phyloP scores from a whole-genome alignment of 2,329 filamentous ascomycete genomes.

The Ambrosiella beaveri region DNA sequence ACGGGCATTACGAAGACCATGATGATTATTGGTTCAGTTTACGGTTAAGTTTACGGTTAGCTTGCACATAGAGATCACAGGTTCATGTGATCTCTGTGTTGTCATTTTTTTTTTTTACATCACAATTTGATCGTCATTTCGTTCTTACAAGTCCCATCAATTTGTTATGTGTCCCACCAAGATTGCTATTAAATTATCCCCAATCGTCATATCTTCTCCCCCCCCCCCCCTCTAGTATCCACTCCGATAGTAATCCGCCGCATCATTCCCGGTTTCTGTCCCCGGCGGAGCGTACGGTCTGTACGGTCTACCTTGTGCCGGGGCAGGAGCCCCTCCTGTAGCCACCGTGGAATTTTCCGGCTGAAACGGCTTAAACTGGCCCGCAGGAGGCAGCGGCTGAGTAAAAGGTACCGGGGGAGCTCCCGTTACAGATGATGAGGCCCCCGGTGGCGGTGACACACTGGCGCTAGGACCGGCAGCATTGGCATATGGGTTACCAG shows the following conservation, averaged over 20 bases:
- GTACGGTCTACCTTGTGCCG: constrained; percentile 28
- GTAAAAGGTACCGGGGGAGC: constrained; percentile 2
- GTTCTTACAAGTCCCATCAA: neutral
- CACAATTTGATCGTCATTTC: too few species aligned
- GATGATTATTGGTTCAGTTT: too few species aligned
- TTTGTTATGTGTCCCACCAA: neutral
- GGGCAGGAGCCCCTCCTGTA: constrained; percentile 20
- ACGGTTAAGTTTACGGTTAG: too few species aligned
- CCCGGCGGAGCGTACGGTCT: constrained; percentile 41
- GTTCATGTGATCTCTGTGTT: too few species aligned
- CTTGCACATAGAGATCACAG: too few species aligned
- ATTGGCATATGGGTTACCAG: constrained; percentile 23
- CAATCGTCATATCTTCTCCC: too few species aligned
- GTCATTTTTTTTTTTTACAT: too few species aligned
- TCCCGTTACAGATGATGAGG: neutral
- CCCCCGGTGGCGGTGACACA: neutral
- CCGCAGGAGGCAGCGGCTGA: constrained; percentile 15
- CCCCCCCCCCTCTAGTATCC: constrained; percentile 3
- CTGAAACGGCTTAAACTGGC: constrained; percentile 9
- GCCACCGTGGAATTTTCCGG: neutral
- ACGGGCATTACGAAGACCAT: neutral
- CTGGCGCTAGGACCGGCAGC: constrained; percentile 15
- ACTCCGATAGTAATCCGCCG: constrained; percentile 37
- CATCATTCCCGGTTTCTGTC: constrained; percentile 30
- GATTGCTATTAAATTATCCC: neutral